Base-by-base conservation (phyloP, 768 basidiomycete genomes). In the Boletus vinaceobasis region DNA sequence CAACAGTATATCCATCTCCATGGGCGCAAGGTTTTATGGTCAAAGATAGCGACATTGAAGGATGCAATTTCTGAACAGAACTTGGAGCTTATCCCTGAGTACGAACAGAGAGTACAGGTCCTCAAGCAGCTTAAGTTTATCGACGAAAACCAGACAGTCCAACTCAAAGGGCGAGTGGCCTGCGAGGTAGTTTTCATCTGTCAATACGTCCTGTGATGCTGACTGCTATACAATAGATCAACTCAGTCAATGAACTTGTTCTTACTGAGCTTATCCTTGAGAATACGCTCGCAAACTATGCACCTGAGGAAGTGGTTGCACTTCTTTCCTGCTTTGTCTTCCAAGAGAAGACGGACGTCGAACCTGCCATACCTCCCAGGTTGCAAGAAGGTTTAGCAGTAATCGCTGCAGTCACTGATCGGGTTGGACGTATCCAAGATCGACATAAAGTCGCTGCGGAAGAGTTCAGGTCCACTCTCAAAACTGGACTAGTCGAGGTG, bases 221-320 rank as follows among this genome's bases (percentile, higher is more conserved):
- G 35, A 60, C 35, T 5, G 6, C 53, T 52, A 40, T 37, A 59
- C 42, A 11, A 53, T 64, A 98, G 95, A 98, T 99, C 68, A 99
- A 99, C 69, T 98, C 96, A 7, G 92, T 89, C n/a, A 93, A 92
- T 58, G 97, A 98, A 65, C 88, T 99, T 26, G 83, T 99, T 45
- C 77, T 98, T 44, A 99, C 97, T 0, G 97, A 99, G 65, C 82
- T 99, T 48, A 96, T 99, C 52, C 80, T 98, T 48, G 97, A 99
- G 66, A 99, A 99, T 66, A 89, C 90, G 0, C 77, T 98, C 29
- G 92, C 93, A 7, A 75, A 77, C 14, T 98, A 91, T 68, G 93
- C 93, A 43, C 92, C 97, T 0, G 93, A 93, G 70, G 97, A 98
- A 73, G 93, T 96, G 48, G 97, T 96, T 38, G 95, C 97, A 2